phyloP scores from a whole-genome alignment of 768 basidiomycete species.

The Pulveroboletus sp. region DNA sequence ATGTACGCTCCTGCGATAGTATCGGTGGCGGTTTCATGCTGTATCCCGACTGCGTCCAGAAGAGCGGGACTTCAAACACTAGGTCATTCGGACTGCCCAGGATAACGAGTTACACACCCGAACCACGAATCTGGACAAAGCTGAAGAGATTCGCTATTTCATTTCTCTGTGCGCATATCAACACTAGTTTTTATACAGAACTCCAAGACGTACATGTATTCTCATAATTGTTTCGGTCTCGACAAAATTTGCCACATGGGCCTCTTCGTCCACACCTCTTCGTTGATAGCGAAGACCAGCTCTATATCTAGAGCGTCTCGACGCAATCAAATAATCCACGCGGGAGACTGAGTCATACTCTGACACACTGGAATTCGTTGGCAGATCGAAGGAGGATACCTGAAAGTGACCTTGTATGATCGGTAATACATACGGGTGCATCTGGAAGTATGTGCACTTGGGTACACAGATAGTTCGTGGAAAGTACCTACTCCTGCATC shows the following conservation, averaged over 20 bases:
- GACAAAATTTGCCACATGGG: slow-evolving; percentile 93
- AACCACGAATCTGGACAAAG: slow-evolving; percentile 89
- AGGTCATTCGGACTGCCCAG: not conserved
- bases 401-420: slow-evolving; percentile 95
- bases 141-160: slow-evolving; percentile 75
- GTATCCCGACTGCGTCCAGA: slow-evolving; percentile 87
- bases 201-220: slow-evolving; percentile 54
- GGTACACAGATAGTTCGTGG: not conserved
- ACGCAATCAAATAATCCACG: slow-evolving; percentile 79
- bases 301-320: slow-evolving; percentile 81
- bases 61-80: slow-evolving; percentile 68
- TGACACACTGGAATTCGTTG: slow-evolving; percentile 36
- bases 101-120: slow-evolving; percentile 47
- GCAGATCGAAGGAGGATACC: slow-evolving; percentile 60
- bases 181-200: not conserved
- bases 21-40: slow-evolving; percentile 85
- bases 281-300: slow-evolving; percentile 94
- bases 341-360: slow-evolving; percentile 36
- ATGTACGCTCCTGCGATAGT: slow-evolving; percentile 68
- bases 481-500: slow-evolving; percentile 70
- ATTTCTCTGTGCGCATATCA: slow-evolving; percentile 52
- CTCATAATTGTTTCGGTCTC: slow-evolving; percentile 89
- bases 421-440: slow-evolving; percentile 84
- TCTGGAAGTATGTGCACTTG: slow-evolving; percentile 33
- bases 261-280: slow-evolving; percentile 89